phyloP scores from a whole-genome alignment of 2,329 filamentous ascomycete genomes.

The Cladophialophora bantiana region DNA sequence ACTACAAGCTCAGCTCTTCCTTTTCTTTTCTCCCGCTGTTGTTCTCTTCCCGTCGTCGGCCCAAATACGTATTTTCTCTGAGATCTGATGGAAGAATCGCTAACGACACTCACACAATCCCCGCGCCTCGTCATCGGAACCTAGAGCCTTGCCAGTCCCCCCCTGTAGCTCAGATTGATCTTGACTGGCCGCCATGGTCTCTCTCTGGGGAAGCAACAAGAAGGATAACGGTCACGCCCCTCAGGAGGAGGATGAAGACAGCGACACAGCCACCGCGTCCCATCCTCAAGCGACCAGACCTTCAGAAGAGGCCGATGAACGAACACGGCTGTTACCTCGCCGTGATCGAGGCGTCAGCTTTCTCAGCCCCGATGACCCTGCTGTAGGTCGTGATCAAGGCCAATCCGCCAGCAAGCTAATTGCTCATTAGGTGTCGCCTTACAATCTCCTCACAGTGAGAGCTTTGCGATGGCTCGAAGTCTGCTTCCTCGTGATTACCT shows the following conservation, averaged over 20 bases:
- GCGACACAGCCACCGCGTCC: slow-evolving; percentile 29
- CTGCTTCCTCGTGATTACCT: slow-evolving; percentile 74
- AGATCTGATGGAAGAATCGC: background rate
- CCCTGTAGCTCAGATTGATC: background rate
- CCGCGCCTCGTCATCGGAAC: background rate
- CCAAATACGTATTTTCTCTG: background rate
- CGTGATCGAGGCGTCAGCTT: slow-evolving; percentile 70
- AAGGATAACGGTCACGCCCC: slow-evolving; percentile 49
- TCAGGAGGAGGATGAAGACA: slow-evolving; percentile 41
- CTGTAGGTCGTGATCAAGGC: slow-evolving; percentile 61
- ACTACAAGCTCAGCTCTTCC: slow-evolving; percentile 1
- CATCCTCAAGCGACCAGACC: slow-evolving; percentile 33
- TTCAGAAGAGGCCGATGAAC: slow-evolving; percentile 61
- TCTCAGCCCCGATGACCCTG: slow-evolving; percentile 79
- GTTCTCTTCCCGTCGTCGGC: background rate
- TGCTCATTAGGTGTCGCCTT: slow-evolving; percentile 71
- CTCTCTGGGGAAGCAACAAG: slow-evolving; percentile 64
- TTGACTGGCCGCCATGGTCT: slow-evolving; percentile 51
- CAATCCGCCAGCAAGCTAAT: slow-evolving; percentile 2
- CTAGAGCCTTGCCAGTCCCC: background rate
- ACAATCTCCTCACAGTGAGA: slow-evolving; percentile 92
- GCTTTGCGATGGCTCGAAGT: slow-evolving; percentile 79
- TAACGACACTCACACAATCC: background rate
- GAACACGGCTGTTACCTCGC: slow-evolving; percentile 67
- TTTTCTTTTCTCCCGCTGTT: background rate